Evolutionary conservation across 805 yeast species (phyloP), one percentile per base, ranked within the genome.

Genomic region (Saturnispora silvae): DNA sequence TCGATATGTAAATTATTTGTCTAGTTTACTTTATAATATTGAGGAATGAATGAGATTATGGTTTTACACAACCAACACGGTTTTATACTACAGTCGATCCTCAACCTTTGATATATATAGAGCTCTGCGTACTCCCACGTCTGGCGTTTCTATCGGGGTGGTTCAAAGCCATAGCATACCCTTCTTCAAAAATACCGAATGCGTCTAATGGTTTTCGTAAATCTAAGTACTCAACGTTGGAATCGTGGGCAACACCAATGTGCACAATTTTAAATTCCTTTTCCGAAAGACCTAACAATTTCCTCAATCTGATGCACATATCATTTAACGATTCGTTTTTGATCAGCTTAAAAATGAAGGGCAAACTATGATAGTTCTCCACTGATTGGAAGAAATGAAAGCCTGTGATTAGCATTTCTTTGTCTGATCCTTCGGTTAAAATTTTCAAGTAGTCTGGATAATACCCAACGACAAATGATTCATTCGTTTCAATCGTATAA

Each of bases 141-240:
- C 77, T 67, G n/a, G 77, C 69, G 29, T 76, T 64, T 51, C 92
- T 72, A 53, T 85, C 96, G 1, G 92, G 86, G 51, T 84, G 95
- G 52, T 92, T 96, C 52, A 92, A 63, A 20, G 87, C 94, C 35
- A 92, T 60, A 23, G 65, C 67, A 18, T 44, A 38, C 2, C 45
- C 40, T 8, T 40, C 39, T 9, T 34, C 33, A 20, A 47, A 42
- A 40, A 77, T 52, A 29, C 68, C 69, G 52, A 63, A 80, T 14
- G 86, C 59, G 4, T 68, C 63, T 31, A 71, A 45, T 6, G 69
- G 70, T 19, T 73, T 75, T 36, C 75, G 76, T 40, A 73, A 67
- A 47, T 63, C 55, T 43, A 65, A 49, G 41, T 63, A 53, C 23
- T 63, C 65, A 8, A 61, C 57, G 16, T 50, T 50, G 4, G 50